Evolutionary conservation across 768 basidiomycete species (phyloP).

Genomic region (Lanmaoa rubissima): DNA sequence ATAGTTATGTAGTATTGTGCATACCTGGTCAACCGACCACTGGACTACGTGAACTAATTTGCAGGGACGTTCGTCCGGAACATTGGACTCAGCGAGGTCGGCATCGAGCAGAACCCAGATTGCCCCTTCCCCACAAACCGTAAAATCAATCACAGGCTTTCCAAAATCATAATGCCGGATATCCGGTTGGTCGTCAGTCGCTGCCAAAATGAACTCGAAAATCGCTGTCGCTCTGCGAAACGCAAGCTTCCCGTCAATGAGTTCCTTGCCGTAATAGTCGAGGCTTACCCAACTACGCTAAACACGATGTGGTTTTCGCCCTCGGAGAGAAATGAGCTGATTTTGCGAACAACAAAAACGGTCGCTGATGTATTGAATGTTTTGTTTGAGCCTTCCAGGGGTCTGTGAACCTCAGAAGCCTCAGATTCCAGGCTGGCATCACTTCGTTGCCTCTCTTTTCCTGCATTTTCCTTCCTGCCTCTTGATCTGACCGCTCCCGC

Average conservation of each 20-base stretch:
- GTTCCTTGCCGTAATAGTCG: background rate
- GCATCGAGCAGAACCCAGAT: slow-evolving; percentile 54
- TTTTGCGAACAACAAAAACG: slow-evolving; percentile 57
- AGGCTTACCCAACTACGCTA: slow-evolving; percentile 67
- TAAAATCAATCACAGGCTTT: slow-evolving; percentile 61
- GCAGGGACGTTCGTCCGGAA: slow-evolving; percentile 15
- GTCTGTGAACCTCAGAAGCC: slow-evolving; percentile 2
- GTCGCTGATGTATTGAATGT: slow-evolving; percentile 28
- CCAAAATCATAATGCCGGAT: slow-evolving; percentile 49
- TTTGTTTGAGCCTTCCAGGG: slow-evolving; percentile 11
- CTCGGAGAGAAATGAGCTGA: slow-evolving; percentile 45
- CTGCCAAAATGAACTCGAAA: slow-evolving; percentile 47
- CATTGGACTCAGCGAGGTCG: slow-evolving; percentile 31
- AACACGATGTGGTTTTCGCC: slow-evolving; percentile 52
- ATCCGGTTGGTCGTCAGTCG: slow-evolving; percentile 15
- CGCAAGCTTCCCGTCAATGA: background rate
- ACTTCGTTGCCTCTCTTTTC: slow-evolving; percentile 24
- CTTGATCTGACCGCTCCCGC: slow-evolving; percentile 14
- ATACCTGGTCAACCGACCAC: slow-evolving; percentile 41
- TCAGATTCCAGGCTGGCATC: slow-evolving; percentile 22
- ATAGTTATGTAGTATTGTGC: background rate
- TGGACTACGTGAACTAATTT: slow-evolving; percentile 32
- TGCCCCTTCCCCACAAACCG: slow-evolving; percentile 33
- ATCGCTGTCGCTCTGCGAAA: slow-evolving; percentile 61
- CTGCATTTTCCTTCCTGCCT: slow-evolving; percentile 15